Percentiles rank a stretch among this genome's conserved stretches.
phyloP scores from a whole-genome alignment of 306 rosid species.

The Glycine latifolia region DNA sequence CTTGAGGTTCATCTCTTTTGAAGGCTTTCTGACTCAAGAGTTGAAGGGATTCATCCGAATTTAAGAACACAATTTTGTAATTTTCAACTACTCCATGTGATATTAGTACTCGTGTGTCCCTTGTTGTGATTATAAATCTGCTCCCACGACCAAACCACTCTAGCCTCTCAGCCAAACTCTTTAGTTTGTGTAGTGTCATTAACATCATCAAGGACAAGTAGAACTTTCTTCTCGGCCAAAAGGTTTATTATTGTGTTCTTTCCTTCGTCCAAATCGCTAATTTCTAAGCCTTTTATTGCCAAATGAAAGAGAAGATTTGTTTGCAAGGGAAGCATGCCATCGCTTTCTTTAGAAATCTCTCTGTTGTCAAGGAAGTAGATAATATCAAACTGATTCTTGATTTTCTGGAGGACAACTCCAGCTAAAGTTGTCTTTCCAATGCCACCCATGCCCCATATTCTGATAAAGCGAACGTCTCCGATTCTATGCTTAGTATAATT shows the following conservation, averaged over 20 bases:
- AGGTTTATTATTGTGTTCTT: background rate
- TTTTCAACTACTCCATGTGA: background rate
- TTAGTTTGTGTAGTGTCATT: constrained; percentile 28
- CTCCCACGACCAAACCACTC: constrained; percentile 42
- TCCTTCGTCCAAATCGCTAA: constrained; percentile 28
- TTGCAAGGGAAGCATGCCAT: constrained; percentile 20
- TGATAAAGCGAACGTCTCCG: background rate
- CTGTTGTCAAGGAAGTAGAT: constrained; percentile 14
- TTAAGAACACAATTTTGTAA: background rate
- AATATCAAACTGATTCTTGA: background rate
- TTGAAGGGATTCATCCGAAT: background rate
- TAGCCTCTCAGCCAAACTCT: background rate
- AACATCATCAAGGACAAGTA: constrained; percentile 40
- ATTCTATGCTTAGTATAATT: background rate
- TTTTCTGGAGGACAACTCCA: background rate
- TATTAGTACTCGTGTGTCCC: constrained; percentile 16
- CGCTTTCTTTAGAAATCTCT: background rate
- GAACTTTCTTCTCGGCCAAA: constrained; percentile 11
- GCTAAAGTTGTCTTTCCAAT: background rate
- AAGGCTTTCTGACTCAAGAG: constrained; percentile 25
- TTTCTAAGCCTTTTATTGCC: background rate
- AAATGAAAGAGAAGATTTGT: background rate
- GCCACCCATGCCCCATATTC: constrained; percentile 37
- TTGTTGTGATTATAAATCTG: constrained; percentile 40
- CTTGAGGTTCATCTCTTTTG: background rate